phyloP scores from a whole-genome alignment of 768 basidiomycete species.

The Xanthoconium stramineum region DNA sequence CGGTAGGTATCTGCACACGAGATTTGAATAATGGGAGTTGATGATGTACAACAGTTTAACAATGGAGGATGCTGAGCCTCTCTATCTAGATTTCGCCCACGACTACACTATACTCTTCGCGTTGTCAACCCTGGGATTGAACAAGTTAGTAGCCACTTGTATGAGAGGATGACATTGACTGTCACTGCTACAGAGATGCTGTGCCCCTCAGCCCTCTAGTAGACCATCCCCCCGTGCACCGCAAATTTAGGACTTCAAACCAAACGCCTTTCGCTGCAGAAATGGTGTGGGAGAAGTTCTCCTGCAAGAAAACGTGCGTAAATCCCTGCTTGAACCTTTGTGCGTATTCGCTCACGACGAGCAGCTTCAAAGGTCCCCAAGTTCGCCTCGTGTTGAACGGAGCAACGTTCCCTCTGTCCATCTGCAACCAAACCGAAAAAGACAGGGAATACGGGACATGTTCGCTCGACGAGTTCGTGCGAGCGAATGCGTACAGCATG shows the following conservation, averaged over 20 bases:
- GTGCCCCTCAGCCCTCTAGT: conserved; percentile 28
- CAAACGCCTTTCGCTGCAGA: conserved; percentile 42
- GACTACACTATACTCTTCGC: conserved; percentile 37
- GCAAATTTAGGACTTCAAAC: conserved; percentile 36
- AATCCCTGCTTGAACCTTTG: background rate
- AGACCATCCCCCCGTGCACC: conserved; percentile 19
- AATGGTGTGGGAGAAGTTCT: conserved; percentile 44
- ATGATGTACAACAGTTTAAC: conserved; percentile 23
- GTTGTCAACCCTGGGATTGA: conserved; percentile 37
- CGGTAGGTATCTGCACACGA: conserved; percentile 20
- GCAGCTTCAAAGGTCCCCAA: conserved; percentile 34
- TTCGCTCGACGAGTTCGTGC: conserved; percentile 33
- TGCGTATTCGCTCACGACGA: background rate
- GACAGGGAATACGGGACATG: conserved; percentile 38
- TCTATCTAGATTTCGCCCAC: conserved; percentile 43
- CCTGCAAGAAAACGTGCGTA: conserved; percentile 34
- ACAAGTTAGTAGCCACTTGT: conserved; percentile 26
- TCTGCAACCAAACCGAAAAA: conserved; percentile 26
- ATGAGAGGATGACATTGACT: background rate
- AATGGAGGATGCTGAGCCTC: conserved; percentile 26
- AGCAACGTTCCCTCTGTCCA: conserved; percentile 35
- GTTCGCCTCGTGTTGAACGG: conserved; percentile 41
- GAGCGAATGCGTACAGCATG: conserved; percentile 24
- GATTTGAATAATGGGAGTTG: background rate
- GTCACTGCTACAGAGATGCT: conserved; percentile 25